Evolutionary conservation across 2,329 filamentous ascomycete genomes (phyloP).

Genomic region (Geosmithia flava): DNA sequence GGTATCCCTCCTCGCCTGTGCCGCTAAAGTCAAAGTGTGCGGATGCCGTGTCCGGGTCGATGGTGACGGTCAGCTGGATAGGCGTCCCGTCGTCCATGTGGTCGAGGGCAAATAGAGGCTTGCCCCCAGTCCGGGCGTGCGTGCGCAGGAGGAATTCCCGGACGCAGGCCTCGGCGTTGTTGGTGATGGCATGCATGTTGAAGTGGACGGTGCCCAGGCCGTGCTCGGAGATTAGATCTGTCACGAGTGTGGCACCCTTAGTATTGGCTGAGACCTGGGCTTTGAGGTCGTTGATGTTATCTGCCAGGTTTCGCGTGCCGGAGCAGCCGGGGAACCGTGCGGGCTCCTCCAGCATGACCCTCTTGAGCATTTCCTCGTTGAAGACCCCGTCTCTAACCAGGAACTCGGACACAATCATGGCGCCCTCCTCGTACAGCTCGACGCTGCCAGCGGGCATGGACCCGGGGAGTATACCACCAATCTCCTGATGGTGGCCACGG

Average conservation of each 20-base stretch:
- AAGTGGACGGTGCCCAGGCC: constrained; percentile 60
- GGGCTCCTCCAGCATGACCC: constrained; percentile 35
- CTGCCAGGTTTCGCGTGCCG: constrained; percentile 65
- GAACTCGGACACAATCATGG: constrained; percentile 33
- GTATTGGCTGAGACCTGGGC: constrained; percentile 81
- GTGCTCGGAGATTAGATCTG: constrained; percentile 60
- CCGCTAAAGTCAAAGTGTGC: constrained; percentile 47
- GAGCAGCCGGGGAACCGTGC: constrained; percentile 64
- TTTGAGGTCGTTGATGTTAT: constrained; percentile 79
- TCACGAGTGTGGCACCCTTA: constrained; percentile 69
- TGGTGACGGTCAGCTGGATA: constrained; percentile 62
- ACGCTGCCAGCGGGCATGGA: constrained; percentile 71
- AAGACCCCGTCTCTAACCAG: constrained; percentile 67
- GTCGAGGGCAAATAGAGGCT: constrained; percentile 4
- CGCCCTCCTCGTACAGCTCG: constrained; percentile 50
- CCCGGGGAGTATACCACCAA: constrained; percentile 70
- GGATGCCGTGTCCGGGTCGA: constrained; percentile 61
- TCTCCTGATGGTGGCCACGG: constrained; percentile 21
- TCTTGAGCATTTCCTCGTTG: constrained; percentile 45
- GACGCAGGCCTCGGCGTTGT: constrained; percentile 20
- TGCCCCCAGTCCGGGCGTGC: constrained; percentile 3
- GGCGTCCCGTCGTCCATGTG: constrained; percentile 60
- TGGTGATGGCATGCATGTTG: constrained; percentile 28
- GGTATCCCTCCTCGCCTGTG: constrained; percentile 12
- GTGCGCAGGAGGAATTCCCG: constrained; percentile 21